Base-by-base conservation (phyloP, 2,329 filamentous ascomycete species). In the Sporothrix phasma region DNA sequence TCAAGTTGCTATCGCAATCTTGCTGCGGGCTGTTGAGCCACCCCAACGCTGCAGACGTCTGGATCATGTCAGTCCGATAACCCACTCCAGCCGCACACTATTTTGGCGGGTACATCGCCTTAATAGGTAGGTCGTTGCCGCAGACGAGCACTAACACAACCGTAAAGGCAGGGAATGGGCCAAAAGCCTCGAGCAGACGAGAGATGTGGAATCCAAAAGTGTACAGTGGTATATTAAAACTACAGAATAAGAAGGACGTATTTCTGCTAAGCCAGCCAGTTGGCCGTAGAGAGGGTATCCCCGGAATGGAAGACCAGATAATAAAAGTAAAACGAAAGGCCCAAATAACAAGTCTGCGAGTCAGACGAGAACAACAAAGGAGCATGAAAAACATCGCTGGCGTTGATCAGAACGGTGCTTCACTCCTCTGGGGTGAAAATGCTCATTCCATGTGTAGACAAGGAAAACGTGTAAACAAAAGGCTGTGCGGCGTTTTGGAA, bases 251-350 rank as follows among this genome's bases (percentile, higher is more conserved):
- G 24, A 54, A 29, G 39, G 54, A 29, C 37, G 24, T 19, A 10
- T 46, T 47, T n/a, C n/a, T n/a, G n/a, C n/a, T n/a, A 56, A 56
- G 56, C 56, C 56, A 59, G 45, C 56, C 56, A 43, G 56, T 59
- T 59, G 56, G 29, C 56, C 15, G 13, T 8, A 58, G 31, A 37
- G 19, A 56, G 19, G 11, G 39, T 17, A n/a, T 43, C n/a, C 5
- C 29, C 22, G 29, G 15, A 8, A 37, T 8, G 39, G 3, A 15
- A 37, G 34, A 37, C 34, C 7, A 15, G 7, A 3, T 37, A 37
- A 54, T n/a, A 56, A 56, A 56, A 39, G 19, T 31, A 56, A 56
- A 37, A 7, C n/a, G 17, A 17, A 13, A 22, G 24, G 29, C 45
- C 17, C 56, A 31, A 29, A 29, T n/a, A 22, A 10, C 34, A n/a